Evolutionary conservation across 352 stramenopile genomes (phyloP).

Genomic region (Pythium phragmiticola): DNA sequence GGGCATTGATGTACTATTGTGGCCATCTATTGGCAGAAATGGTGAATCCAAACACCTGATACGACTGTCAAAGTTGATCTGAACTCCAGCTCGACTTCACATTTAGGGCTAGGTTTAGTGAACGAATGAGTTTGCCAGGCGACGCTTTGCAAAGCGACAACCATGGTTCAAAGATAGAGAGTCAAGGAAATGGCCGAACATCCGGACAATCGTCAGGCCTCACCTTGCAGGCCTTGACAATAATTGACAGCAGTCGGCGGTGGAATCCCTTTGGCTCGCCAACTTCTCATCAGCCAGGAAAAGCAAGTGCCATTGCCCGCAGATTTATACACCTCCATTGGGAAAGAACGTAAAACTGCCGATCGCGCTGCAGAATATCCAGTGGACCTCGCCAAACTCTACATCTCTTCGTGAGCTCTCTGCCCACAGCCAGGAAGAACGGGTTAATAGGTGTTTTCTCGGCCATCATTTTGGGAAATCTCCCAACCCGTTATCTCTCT

Average conservation of each 20-base stretch:
- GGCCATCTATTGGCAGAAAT: conserved; percentile 1
- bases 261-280: background rate
- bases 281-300: too few species aligned
- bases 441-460: too few species aligned
- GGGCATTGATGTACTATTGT: background rate
- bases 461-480: too few species aligned
- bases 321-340: too few species aligned
- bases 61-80: conserved; percentile 6
- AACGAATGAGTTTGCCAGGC: background rate
- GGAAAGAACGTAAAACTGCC: too few species aligned
- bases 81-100: conserved; percentile 9
- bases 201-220: conserved; percentile 12
- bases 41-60: background rate
- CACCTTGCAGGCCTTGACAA: background rate
- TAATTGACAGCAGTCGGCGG: background rate
- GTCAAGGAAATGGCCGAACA: conserved; percentile 7
- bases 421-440: too few species aligned
- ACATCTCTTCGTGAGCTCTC: too few species aligned
- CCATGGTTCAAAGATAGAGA: conserved; percentile 9
- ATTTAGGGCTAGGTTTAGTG: conserved; percentile 5
- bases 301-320: too few species aligned
- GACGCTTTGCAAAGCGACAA: background rate
- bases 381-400: too few species aligned
- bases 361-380: too few species aligned
- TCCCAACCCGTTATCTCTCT: too few species aligned